Base-by-base conservation (phyloP, 345 rosid species). In the Carallia brachiata region DNA sequence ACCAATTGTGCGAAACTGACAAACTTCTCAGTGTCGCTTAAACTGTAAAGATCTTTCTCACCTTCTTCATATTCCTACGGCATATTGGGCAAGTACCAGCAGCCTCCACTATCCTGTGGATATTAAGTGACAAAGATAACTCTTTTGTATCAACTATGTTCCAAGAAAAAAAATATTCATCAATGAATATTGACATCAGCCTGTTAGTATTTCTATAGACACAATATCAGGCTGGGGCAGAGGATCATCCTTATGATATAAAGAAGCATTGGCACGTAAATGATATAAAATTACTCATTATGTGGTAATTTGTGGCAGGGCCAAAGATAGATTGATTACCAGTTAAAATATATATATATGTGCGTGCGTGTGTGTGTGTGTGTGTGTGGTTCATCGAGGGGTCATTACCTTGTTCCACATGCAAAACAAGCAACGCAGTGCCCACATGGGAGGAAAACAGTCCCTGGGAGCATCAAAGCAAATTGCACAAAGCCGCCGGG, bases 361-460 rank as follows among this genome's bases (percentile, higher is more conserved):
- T n/a, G n/a, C n/a, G n/a, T n/a, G n/a, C n/a, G n/a, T n/a, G n/a
- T n/a, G n/a, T n/a, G n/a, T n/a, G n/a, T n/a, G n/a, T n/a, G n/a
- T n/a, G n/a, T n/a, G n/a, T n/a, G n/a, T n/a, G 48, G 48, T 23
- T 66, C 34, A 56, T 44, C 13, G 32, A 36, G 7, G 36, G 36
- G 66, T 36, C 40, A 17, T 70, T 90, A 92, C 99, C 98, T 87
- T 57, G 91, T 83, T 77, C 98, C 98, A 61, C 99, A 96, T 7
- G 75, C 92, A 76, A 84, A 92, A 78, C 97, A 96, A 73, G 99
- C 86, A 31, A 92, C 88, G 65, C 96, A 96, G 74, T 92, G 98
- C 52, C 99, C 99, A 71, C 99, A 96, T 17, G 97, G 97, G 84
- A 96, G 98, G 82, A 96, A 92, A 96, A 81, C 99, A 92, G 76